Evolutionary conservation across 257 asterid species (phyloP), one percentile per base, ranked within the genome.

Genomic region (Craterostigma plantagineum): DNA sequence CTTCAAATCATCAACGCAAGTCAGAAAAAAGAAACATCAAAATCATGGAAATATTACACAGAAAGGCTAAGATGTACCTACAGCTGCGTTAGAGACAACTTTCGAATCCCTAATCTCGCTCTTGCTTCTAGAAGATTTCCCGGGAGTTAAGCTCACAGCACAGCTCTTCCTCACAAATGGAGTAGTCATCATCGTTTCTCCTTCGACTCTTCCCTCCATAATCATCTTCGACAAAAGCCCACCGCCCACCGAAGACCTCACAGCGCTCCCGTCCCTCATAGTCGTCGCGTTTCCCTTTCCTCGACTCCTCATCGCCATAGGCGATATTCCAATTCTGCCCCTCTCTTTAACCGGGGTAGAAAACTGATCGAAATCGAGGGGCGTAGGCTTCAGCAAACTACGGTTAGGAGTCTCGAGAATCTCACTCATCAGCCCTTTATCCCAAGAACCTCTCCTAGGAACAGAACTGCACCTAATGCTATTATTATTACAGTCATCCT

Each of bases 361-460:
- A 6, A 83, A 83, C 59, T 79, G 94, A 60, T 76, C 95, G 18
- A 90, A 80, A 67, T 90, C 94, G 66, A 83, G 46, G 0, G 91
- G 94, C 4, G 75, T 77, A 1, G 91, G 91, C 66, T 80, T 90
- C 66, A 83, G 27, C 30, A 6, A 23, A 23, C 30, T 23, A 36
- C 34, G 52, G 6, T 58, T 44, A 3, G 98, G 95, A 2, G 94
- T 72, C 6, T 52, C 66, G 36, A 23, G 53, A 40, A 39, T 52
- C 0, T 57, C 75, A 3, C 39, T 13, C 49, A 23, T 2, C 66
- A 55, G 55, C 36, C 73, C 75, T 15, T 33, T 58, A 13, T 75
- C 92, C 96, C 94, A 83, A 10, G 96, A 90, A 12, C 90, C 73
- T 60, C 96, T 77, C 44, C 71, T 77, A 1, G 77, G 76, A 46